Percentiles rank a stretch among this genome's conserved stretches.
phyloP scores from a whole-genome alignment of 2,329 filamentous ascomycete genomes.

The Colletotrichum sp. region DNA sequence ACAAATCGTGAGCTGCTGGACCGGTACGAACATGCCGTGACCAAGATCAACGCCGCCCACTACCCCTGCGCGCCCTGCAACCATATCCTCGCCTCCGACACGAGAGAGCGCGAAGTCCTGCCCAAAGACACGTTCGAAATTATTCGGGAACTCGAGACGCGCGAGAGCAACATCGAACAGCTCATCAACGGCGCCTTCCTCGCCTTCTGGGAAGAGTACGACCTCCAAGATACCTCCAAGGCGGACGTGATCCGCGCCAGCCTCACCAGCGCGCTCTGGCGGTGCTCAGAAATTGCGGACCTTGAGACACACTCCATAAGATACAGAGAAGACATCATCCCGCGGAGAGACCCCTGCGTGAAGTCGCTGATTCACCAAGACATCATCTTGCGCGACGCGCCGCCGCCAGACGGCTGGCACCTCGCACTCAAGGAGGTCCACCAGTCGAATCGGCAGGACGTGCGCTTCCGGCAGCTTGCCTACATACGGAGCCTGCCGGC shows the following conservation, averaged over 20 bases:
- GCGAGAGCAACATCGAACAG: slow-evolving; percentile 11
- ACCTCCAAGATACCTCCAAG: slow-evolving; percentile 4
- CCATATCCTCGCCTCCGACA: slow-evolving; percentile 19
- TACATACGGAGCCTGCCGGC: not conserved
- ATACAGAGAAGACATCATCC: slow-evolving; percentile 11
- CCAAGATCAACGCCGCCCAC: not conserved
- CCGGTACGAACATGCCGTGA: slow-evolving; percentile 17
- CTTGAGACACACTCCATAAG: slow-evolving; percentile 18
- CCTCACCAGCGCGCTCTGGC: slow-evolving; percentile 14
- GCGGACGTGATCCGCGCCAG: not conserved
- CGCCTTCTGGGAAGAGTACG: slow-evolving; percentile 13
- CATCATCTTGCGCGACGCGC: slow-evolving; percentile 7
- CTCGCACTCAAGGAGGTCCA: slow-evolving; percentile 11
- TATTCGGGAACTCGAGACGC: slow-evolving; percentile 18
- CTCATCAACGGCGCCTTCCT: slow-evolving; percentile 9
- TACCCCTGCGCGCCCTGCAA: slow-evolving; percentile 1
- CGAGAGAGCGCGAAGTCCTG: slow-evolving; percentile 12
- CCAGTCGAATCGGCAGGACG: not conserved
- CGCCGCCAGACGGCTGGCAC: slow-evolving; percentile 11
- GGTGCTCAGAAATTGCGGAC: slow-evolving; percentile 16
- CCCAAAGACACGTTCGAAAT: slow-evolving; percentile 3
- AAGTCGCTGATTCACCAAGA: slow-evolving; percentile 19
- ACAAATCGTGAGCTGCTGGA: slow-evolving; percentile 13
- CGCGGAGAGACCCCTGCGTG: slow-evolving; percentile 1
- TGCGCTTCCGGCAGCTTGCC: slow-evolving; percentile 13